A percentile compares a stretch with the other conserved stretches of the same genome.
phyloP scores from a whole-genome alignment of 805 yeast species.

The Pichia membranifaciens region DNA sequence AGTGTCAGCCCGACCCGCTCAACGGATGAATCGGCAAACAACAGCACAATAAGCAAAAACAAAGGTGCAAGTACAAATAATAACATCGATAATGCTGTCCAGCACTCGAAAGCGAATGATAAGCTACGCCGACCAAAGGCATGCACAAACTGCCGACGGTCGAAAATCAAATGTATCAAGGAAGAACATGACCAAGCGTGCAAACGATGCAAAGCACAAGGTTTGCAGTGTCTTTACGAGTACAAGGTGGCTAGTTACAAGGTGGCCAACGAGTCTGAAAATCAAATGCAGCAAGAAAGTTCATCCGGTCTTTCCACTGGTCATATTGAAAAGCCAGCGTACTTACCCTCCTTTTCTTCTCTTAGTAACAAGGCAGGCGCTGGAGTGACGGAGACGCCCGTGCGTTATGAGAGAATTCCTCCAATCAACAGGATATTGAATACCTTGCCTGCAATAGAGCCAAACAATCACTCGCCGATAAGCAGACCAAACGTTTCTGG shows the following conservation, averaged over 20 bases:
- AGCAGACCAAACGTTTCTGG: neutral
- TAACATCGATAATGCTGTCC: neutral
- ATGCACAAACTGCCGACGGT: conserved; percentile 54
- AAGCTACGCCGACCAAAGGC: conserved; percentile 36
- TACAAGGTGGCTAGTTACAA: conserved; percentile 34
- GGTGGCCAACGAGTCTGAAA: conserved; percentile 1
- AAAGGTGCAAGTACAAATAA: neutral
- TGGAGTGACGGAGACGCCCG: too few relatives aligned
- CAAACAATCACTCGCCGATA: neutral
- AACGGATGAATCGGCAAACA: too few relatives aligned
- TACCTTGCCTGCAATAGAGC: neutral
- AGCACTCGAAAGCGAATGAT: neutral
- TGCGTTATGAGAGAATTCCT: neutral
- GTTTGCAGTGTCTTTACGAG: conserved; percentile 52
- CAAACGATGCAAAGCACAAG: conserved; percentile 47
- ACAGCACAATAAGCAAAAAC: too few relatives aligned
- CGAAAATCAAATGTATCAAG: conserved; percentile 59
- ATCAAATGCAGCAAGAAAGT: neutral
- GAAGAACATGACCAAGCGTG: conserved; percentile 43
- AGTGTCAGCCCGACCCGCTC: too few relatives aligned
- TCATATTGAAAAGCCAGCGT: neutral
- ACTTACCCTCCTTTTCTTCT: neutral
- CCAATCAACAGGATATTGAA: conserved; percentile 5
- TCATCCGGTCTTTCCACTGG: neutral
- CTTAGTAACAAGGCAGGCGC: neutral